Base-by-base conservation (phyloP, 768 basidiomycete species). In the Leccinum incarnatum region DNA sequence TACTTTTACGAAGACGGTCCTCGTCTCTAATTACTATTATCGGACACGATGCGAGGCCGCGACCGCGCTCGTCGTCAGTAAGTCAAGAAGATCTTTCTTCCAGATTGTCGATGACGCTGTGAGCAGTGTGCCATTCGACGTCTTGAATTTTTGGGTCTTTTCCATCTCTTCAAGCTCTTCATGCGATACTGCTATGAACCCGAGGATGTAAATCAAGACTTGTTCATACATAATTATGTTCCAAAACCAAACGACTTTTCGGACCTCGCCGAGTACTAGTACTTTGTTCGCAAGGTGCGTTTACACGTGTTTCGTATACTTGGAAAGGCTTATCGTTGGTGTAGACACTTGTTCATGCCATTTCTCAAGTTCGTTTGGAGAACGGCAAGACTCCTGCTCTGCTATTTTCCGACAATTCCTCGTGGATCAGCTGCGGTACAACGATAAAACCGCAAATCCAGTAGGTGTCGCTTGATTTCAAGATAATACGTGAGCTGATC, bases 21-120 rank as follows among this genome's bases (percentile, higher is more conserved):
- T 98, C 29, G 96, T 98, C 12, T 86, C 91, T 29, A 97, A 97
- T 70, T 98, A 98, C 74, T 98, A 92, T 74, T 96, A 89, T 72
- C 89, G 95, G 23, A 90, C 98, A 54, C 91, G 97, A 4, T 95
- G 93, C 75, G 96, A 98, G 74, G 97, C 97, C 2, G 93, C 92
- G 5, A 74, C 85, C 27, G 92, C 93, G 3, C 81, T 99, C 34
- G 85, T 93, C 50, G 81, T 81, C 36, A 29, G 94, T 95, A 71
- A 70, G 89, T 75, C 47, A 32, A 51, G 40, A 51, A 52, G 50
- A 36, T 25, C 30, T 21, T 46, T 11, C 51, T n/a, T 51, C 58
- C 49, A 48, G 63, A 58, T 57, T 55, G 46, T 57, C 53, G 25
- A 54, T 65, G 51, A 65, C 54, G 51, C 51, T 2, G 47, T 49